These are phyloP conservation scores for Ciborinia camelliae DNA, from an alignment of 2,329 filamentous ascomycete genomes.

Conservation along the genomic window DNA sequence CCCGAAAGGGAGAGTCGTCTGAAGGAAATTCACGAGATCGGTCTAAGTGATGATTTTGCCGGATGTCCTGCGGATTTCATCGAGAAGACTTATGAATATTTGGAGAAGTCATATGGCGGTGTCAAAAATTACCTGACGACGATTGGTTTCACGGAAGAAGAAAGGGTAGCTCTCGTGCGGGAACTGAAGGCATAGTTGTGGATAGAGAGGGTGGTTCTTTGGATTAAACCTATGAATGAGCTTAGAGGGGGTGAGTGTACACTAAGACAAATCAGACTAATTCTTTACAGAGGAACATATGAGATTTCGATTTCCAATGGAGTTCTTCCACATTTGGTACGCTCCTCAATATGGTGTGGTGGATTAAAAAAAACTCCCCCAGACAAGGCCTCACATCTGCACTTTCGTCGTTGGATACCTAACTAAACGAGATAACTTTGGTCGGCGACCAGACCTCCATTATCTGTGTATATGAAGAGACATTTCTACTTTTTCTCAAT, in stretches of 20 bases:
- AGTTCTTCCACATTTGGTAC: background rate
- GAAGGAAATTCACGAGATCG: constrained; percentile 65
- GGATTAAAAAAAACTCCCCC: background rate
- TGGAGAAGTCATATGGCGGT: constrained; percentile 62
- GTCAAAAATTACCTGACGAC: constrained; percentile 60
- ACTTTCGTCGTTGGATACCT: background rate
- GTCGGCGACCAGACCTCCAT: no score
- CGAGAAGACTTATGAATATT: constrained; percentile 51
- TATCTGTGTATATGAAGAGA: no score
- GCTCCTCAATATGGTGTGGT: background rate
- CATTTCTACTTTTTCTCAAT: no score
- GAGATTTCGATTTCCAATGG: background rate
- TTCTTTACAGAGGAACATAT: background rate
- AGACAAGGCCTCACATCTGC: background rate
- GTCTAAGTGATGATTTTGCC: constrained; percentile 70
- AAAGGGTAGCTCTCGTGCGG: constrained; percentile 22
- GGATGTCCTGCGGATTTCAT: constrained; percentile 64
- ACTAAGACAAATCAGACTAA: background rate
- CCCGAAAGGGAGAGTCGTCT: constrained; percentile 61
- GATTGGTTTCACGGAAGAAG: constrained; percentile 54
- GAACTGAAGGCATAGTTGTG: background rate
- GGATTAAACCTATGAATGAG: background rate
- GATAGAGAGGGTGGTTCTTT: background rate
- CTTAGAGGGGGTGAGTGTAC: background rate
- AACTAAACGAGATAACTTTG: background rate